Evolutionary conservation across 768 basidiomycete species (phyloP), one percentile per base, ranked within the genome.

Genomic region (Lactarius trivialis): DNA sequence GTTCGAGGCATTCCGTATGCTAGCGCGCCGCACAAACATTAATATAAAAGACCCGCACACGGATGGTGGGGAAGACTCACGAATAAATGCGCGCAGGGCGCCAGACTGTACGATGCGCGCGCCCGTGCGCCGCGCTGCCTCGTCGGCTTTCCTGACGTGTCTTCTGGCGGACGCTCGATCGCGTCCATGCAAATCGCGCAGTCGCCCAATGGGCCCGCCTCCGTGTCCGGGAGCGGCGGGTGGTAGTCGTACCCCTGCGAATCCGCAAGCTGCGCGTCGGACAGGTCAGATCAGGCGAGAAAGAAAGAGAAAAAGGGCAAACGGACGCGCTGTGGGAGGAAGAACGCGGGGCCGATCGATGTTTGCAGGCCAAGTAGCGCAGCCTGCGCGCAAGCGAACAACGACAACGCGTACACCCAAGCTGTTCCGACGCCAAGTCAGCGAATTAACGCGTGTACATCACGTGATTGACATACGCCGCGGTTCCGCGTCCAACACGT

Each of bases 111-210:
- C n/a, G 58, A 49, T 8, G 54, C 60, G 30, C 58, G 51, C 14
- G 56, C 52, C 14, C 49, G 43, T 55, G 43, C 39, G 12, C 56
- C 56, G 30, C 53, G 60, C 24, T 52, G 57, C 28, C 65, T 69
- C 7, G 57, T 69, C 7, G 57, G 37, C 51, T 56, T 61, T 12
- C 64, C 49, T 17, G 84, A 81, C 28, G 82, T 71, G 43, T 82
- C 64, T 43, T 61, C 64, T 9, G 60, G 49, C 19, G 55, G 65
- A 34, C 53, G 56, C 45, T 56, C 69, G 65, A 95, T 94, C 5
- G 84, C 81, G 61, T 96, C 93, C 91, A 96, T 94, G 69, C 93
- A 96, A 56, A 97, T 95, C 7, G 91, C 84, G 68, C 93, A 97
- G 70, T 95, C 91, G 7, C 90, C 92, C 17, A 92, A 75, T 3